Evolutionary conservation across 495 filamentous ascomycete species (phyloP), one percentile per base, ranked within the genome.

Genomic region (Thermothielavioides terrestris): DNA sequence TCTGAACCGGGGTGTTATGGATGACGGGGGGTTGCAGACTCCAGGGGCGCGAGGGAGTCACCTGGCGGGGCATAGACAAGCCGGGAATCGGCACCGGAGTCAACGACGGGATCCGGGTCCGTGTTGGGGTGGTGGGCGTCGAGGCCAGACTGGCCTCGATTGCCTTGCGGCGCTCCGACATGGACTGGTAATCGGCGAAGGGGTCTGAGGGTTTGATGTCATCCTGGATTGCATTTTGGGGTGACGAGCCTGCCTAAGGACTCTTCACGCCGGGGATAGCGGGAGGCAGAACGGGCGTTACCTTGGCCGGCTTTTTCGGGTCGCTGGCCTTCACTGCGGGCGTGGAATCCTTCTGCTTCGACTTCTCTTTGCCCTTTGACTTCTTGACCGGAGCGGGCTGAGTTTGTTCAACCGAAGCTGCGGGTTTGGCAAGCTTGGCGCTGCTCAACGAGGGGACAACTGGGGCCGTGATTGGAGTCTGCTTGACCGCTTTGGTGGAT

Each of bases 251-350:
- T 27, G 5, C 42, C 56, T 63, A 60, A 46, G 54, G 23, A 30
- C 38, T 72, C 59, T 66, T 71, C 54, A 49, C 20, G 39, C 57
- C 51, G 34, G 64, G 64, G 53, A 66, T 17, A 8, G 46, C 31
- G 1, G 71, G 70, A 18, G 65, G 58, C 1, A 61, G 53, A 6
- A 74, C 47, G 0, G 71, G 71, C 20, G 71, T 73, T 36, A 66
- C 57, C 50, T 68, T 73, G 5, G 40, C 10, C 20, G 40, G 37
- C 38, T 42, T 53, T 11, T 38, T 50, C 3, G 27, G 14, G 1
- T 41, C 52, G 46, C 31, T 53, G 20, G 52, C 20, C 22, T 28
- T 41, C 34, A 28, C 35, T 5, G 21, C 4, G 7, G 17, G 3
- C 9, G 25, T 18, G 8, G 32, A n/a, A 11, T 34, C 31, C 7